Evolutionary conservation across 768 basidiomycete genomes (phyloP), one percentile per base, ranked within the genome.

Genomic region (Mycena chlorophos): DNA sequence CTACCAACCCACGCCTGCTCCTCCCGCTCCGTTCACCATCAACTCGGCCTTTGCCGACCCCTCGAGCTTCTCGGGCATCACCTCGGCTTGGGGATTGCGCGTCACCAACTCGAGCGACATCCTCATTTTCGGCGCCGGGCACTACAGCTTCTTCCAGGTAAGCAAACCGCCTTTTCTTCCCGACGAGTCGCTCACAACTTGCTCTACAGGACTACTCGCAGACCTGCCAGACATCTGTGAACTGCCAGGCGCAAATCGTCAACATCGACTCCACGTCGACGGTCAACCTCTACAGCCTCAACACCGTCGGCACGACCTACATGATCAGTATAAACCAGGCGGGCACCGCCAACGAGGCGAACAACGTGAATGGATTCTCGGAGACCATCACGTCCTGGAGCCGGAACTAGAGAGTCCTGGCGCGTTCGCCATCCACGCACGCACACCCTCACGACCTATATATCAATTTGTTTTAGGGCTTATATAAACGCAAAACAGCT

Each of bases 101-200:
- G 77, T 88, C 20, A 66, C 75, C 20, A 69, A 69, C 8, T 87
- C 86, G 0, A 69, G 68, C 0, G 71, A 86, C 65, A 84, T 89
- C 56, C 67, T 84, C 28, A 68, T 89, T 38, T 89, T 86, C 54
- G 88, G 87, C 31, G 86, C 85, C 12, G 87, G 87, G 0, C 69
- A 83, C 22, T 89, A 90, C 70, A 85, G 82, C 69, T 90, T 89
- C 76, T 89, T 85, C 78, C 60, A 69, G 49, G 59, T 60, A 31
- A 54, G 43, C 34, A 26, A 14, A 30, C 4, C 6, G 8, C 6
- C 8, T 43, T 6, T n/a, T 29, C 16, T 39, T 10, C 46, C n/a
- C 3, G 23, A 20, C 5, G 4, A 4, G 2, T 17, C 23, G 19
- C 13, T 23, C 27, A 55, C 26, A 51, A 38, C 22, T 22, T 25